A percentile compares a stretch with the other conserved stretches of the same genome.
Evolutionary conservation across 352 stramenopile species (phyloP).

Genomic region (Phytophthora fragariae): DNA sequence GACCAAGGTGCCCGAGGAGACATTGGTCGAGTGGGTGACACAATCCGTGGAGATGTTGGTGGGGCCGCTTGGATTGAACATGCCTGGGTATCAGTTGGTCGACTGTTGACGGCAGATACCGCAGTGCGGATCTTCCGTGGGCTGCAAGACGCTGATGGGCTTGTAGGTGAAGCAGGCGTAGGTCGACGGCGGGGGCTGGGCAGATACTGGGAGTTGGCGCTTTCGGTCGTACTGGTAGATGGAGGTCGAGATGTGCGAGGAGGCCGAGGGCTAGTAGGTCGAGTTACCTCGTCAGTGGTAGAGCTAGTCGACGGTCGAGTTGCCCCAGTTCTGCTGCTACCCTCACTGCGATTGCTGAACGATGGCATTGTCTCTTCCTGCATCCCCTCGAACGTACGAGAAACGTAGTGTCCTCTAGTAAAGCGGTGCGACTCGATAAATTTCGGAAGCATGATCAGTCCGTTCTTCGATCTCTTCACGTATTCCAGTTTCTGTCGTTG

Average conservation of each 20-base stretch:
- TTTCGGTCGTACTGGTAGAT: neutral
- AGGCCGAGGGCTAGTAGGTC: constrained; percentile 34
- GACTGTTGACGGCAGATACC: neutral
- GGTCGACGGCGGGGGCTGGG: constrained; percentile 13
- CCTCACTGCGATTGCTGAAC: constrained; percentile 6
- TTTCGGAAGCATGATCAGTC: constrained; percentile 64
- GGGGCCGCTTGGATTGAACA: constrained; percentile 14
- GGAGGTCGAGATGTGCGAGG: constrained; percentile 26
- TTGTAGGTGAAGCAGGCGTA: constrained; percentile 15
- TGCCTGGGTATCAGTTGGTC: constrained; percentile 5
- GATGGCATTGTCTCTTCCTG: constrained; percentile 30
- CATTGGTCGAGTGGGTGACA: constrained; percentile 29
- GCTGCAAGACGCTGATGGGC: constrained; percentile 26
- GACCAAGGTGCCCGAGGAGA: constrained; percentile 16
- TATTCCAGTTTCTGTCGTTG: constrained; percentile 63
- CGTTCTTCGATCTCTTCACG: constrained; percentile 70
- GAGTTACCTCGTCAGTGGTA: constrained; percentile 11
- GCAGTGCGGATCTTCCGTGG: constrained; percentile 36
- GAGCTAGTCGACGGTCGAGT: constrained; percentile 27
- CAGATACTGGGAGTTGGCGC: constrained; percentile 8
- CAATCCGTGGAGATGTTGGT: constrained; percentile 28
- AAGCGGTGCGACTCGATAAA: constrained; percentile 67
- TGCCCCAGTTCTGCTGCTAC: constrained; percentile 9
- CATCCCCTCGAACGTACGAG: constrained; percentile 54
- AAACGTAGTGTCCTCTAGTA: constrained; percentile 54